A percentile compares a stretch with the other conserved stretches of the same genome.
Conservation (phyloP, 163 green algal genomes). For the Chlamydomonas reinhardtii region DNA sequence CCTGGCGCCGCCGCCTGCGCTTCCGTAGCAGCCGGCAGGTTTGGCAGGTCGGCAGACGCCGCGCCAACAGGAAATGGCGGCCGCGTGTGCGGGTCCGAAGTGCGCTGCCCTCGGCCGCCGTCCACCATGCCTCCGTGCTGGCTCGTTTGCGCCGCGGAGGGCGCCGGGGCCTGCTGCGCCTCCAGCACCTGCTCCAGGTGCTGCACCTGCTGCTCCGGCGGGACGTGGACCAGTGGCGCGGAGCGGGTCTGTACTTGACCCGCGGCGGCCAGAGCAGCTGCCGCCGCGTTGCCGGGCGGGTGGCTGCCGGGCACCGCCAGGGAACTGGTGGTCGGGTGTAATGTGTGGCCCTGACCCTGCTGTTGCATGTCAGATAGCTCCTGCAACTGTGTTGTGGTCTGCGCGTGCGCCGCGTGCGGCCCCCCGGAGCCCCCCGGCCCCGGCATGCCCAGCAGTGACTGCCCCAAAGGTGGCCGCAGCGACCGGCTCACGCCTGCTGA, state of each 20-base stretch:
- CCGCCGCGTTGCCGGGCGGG: not conserved
- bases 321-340: too few relatives aligned
- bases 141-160: too few relatives aligned
- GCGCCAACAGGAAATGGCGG: too few relatives aligned
- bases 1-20: too few relatives aligned
- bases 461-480: not conserved
- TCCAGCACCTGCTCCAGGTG: not conserved
- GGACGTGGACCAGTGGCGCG: slow-evolving; percentile 13
- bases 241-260: not conserved
- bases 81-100: too few relatives aligned
- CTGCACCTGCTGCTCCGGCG: not conserved
- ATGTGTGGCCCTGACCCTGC: too few relatives aligned
- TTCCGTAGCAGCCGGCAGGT: too few relatives aligned
- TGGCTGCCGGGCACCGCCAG: not conserved
- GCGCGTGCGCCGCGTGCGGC: not conserved
- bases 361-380: not conserved
- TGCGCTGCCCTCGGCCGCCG: too few relatives aligned
- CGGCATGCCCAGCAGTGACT: not conserved
- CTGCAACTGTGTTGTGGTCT: not conserved
- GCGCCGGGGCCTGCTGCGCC: not conserved
- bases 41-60: too few relatives aligned
- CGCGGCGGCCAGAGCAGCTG: not conserved
- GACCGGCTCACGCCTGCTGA: not conserved
- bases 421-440: not conserved
- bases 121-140: too few relatives aligned